Evolutionary conservation across 257 asterid genomes (phyloP).

Genomic region (Fraxinus americana): DNA sequence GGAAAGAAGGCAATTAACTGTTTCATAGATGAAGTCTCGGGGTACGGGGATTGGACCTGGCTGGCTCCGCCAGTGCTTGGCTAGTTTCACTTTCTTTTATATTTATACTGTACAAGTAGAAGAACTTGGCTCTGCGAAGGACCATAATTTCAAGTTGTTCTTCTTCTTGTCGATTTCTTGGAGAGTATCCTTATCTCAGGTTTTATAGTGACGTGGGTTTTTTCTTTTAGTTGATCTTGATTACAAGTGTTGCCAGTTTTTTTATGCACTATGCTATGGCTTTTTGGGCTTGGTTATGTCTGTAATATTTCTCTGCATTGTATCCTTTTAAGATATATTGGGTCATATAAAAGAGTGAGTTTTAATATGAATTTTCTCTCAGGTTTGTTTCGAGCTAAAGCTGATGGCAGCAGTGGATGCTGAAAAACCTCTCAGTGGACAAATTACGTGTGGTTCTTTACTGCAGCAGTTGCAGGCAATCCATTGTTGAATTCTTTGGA

Average conservation of each 20-base stretch:
- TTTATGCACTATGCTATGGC: neutral
- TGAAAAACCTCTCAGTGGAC: constrained; percentile 54
- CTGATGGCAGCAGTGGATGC: constrained; percentile 71
- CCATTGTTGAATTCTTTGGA: neutral
- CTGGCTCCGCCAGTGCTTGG: no score
- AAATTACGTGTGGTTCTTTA: constrained; percentile 76
- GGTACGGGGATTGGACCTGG: neutral
- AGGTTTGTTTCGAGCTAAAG: constrained; percentile 30
- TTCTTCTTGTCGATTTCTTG: neutral
- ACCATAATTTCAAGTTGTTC: neutral
- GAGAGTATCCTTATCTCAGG: neutral
- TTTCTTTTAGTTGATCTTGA: neutral
- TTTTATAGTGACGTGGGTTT: neutral
- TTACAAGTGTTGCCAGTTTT: neutral
- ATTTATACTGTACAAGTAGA: neutral
- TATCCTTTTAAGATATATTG: neutral
- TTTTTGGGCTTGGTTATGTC: constrained; percentile 2
- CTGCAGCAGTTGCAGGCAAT: constrained; percentile 84
- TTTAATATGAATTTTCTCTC: constrained; percentile 4
- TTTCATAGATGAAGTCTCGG: neutral
- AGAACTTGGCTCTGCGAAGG: neutral
- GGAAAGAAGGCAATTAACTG: neutral
- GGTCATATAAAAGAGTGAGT: neutral
- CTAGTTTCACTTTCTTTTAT: neutral
- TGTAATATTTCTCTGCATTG: neutral